Evolutionary conservation across 768 basidiomycete species (phyloP).

Genomic region (Sistotremastrum niveocremeum): DNA sequence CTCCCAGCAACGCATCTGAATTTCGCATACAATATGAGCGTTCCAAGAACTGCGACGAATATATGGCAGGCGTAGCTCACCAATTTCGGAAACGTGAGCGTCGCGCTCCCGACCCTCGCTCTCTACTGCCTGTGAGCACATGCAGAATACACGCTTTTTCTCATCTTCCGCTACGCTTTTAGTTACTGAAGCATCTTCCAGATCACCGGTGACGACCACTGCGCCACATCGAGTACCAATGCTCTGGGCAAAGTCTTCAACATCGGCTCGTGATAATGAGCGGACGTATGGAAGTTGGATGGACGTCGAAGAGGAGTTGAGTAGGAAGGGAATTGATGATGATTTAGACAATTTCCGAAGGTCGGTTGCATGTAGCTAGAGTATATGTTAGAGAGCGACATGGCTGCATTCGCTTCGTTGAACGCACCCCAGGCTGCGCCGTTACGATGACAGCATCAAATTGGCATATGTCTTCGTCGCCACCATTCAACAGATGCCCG

Average conservation of each 20-base stretch:
- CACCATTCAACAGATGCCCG: not conserved
- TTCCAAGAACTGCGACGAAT: not conserved
- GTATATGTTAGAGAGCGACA: conserved; percentile 2
- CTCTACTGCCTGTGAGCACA: conserved; percentile 39
- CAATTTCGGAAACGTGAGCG: conserved; percentile 19
- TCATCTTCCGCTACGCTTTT: conserved; percentile 20
- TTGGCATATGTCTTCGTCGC: conserved; percentile 36
- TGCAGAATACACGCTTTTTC: conserved; percentile 40
- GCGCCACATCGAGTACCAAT: conserved; percentile 44
- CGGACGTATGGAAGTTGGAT: conserved; percentile 52
- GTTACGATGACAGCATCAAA: conserved; percentile 56
- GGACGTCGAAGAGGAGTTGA: conserved; percentile 38
- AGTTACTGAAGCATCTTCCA: conserved; percentile 18
- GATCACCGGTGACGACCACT: conserved; percentile 27
- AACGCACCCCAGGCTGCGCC: conserved; percentile 59
- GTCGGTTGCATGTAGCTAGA: conserved; percentile 65
- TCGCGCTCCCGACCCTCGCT: conserved; percentile 34
- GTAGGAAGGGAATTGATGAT: conserved; percentile 31
- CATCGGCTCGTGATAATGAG: conserved; percentile 16
- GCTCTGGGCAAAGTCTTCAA: conserved; percentile 25
- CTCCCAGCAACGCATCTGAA: not conserved
- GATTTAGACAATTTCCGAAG: conserved; percentile 43
- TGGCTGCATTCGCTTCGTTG: not conserved
- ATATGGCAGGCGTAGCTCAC: not conserved
- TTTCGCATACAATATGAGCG: not conserved